A percentile compares a stretch with the other conserved stretches of the same genome.
Conservation (phyloP, 2,329 filamentous ascomycete genomes). For the Monilinia vaccinii-corymbosi region DNA sequence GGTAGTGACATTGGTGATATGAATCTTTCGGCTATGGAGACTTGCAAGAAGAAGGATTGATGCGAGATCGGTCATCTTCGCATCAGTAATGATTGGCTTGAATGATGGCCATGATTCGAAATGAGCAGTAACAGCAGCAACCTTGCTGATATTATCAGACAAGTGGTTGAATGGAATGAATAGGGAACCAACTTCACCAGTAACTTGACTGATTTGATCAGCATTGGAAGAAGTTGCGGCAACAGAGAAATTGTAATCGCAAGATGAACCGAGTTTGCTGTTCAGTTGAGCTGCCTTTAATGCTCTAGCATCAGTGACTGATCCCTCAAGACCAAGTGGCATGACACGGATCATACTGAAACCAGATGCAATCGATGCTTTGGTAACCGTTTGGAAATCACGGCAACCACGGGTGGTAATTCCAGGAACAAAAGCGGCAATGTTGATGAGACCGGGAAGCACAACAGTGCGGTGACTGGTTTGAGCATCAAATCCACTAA, state of each 20-base stretch:
- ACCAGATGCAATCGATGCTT: slow-evolving; percentile 63
- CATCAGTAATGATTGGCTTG: slow-evolving; percentile 76
- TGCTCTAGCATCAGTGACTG: slow-evolving; percentile 63
- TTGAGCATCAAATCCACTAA: slow-evolving; percentile 81
- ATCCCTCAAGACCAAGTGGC: slow-evolving; percentile 63
- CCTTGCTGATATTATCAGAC: slow-evolving; percentile 76
- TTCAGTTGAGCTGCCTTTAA: slow-evolving; percentile 65
- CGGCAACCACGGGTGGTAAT: slow-evolving; percentile 54
- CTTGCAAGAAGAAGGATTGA: slow-evolving; percentile 70
- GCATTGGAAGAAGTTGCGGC: slow-evolving; percentile 65
- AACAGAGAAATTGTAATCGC: slow-evolving; percentile 75
- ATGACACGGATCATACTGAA: slow-evolving; percentile 77
- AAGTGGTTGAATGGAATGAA: slow-evolving; percentile 76
- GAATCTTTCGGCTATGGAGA: slow-evolving; percentile 68
- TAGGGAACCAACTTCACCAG: slow-evolving; percentile 65
- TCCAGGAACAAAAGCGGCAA: slow-evolving; percentile 71
- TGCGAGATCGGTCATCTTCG: slow-evolving; percentile 71
- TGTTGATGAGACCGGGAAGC: slow-evolving; percentile 67
- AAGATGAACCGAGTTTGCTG: slow-evolving; percentile 56
- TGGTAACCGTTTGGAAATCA: slow-evolving; percentile 62
- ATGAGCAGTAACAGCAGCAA: slow-evolving; percentile 68
- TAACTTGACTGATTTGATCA: slow-evolving; percentile 64
- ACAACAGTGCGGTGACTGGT: slow-evolving; percentile 73
- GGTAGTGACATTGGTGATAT: slow-evolving; percentile 72
- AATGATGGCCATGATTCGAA: slow-evolving; percentile 68